Evolutionary conservation across 164 flowering plant species (phyloP).

Genomic region (Berberis thunbergii): DNA sequence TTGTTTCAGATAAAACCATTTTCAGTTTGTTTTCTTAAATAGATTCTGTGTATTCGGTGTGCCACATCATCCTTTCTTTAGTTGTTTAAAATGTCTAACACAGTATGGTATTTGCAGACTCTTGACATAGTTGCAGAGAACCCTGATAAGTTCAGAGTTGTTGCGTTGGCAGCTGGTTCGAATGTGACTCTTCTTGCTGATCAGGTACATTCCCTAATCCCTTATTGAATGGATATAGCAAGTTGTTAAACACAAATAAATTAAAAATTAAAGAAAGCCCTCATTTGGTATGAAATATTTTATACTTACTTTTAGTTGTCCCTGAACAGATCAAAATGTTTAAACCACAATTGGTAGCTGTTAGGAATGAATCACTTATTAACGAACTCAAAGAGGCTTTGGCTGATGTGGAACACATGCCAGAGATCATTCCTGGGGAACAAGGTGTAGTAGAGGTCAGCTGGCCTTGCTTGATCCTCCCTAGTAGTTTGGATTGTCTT

Average conservation of each 20-base stretch:
- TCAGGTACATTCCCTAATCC: constrained; percentile 41
- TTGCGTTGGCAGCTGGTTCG: constrained; percentile 97
- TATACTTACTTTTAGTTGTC: not conserved
- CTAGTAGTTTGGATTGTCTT: not conserved
- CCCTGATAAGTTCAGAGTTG: constrained; percentile 85
- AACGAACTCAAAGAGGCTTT: constrained; percentile 83
- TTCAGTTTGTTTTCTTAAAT: not conserved
- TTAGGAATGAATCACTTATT: constrained; percentile 65
- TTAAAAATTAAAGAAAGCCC: not conserved
- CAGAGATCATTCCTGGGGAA: constrained; percentile 94
- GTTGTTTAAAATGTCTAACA: not conserved
- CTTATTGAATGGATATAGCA: not conserved
- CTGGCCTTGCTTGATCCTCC: not conserved
- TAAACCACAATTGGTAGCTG: constrained; percentile 76
- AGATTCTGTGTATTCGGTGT: not conserved
- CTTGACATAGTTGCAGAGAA: constrained; percentile 94
- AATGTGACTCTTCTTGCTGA: constrained; percentile 97
- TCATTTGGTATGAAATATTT: not conserved
- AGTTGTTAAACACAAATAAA: not conserved
- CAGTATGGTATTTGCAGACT: constrained; percentile 47
- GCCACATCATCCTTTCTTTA: not conserved
- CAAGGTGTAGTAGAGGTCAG: constrained; percentile 81
- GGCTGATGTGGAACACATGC: constrained; percentile 67
- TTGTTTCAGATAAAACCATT: not conserved
- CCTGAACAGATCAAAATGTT: constrained; percentile 63